phyloP scores from a whole-genome alignment of 768 basidiomycete genomes.

The Cubamyces lactineus region DNA sequence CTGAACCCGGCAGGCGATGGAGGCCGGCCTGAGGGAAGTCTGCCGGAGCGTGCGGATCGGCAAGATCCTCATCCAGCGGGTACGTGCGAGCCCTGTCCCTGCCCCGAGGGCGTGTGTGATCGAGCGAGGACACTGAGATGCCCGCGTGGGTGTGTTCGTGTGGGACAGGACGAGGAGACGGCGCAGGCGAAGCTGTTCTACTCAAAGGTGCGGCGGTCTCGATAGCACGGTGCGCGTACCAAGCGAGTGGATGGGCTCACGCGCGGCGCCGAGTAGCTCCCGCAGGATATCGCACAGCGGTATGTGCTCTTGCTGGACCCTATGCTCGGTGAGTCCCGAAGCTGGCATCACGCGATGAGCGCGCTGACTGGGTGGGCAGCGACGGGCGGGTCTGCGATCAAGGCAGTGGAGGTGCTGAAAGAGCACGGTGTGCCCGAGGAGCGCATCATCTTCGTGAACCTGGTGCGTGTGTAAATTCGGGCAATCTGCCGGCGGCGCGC shows the following conservation, averaged over 20 bases:
- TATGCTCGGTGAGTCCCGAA: slow-evolving; percentile 77
- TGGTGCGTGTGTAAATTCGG: slow-evolving; percentile 51
- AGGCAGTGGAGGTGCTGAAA: slow-evolving; percentile 93
- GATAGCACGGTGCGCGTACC: slow-evolving; percentile 4
- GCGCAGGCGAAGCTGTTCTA: slow-evolving; percentile 92
- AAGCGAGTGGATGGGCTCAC: background rate
- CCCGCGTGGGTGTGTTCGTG: background rate
- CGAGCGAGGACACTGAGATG: no score
- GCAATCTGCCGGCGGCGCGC: no score
- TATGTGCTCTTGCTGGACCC: slow-evolving; percentile 96
- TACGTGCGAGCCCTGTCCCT: slow-evolving; percentile 38
- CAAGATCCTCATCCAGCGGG: slow-evolving; percentile 97
- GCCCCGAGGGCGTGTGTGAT: background rate
- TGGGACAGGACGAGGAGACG: slow-evolving; percentile 87
- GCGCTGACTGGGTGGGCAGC: slow-evolving; percentile 45
- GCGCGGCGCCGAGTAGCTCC: slow-evolving; percentile 56
- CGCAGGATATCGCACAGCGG: slow-evolving; percentile 87
- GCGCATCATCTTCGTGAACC: slow-evolving; percentile 91
- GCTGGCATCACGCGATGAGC: background rate
- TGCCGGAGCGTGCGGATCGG: slow-evolving; percentile 94
- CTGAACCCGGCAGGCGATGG: slow-evolving; percentile 75
- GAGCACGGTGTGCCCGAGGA: slow-evolving; percentile 94
- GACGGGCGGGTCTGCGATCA: slow-evolving; percentile 96
- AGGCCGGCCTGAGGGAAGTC: slow-evolving; percentile 93
- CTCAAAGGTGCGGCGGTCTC: slow-evolving; percentile 58